phyloP scores from a whole-genome alignment of 1,284 basidiomycete genomes.

The Ganoderma meredithae region DNA sequence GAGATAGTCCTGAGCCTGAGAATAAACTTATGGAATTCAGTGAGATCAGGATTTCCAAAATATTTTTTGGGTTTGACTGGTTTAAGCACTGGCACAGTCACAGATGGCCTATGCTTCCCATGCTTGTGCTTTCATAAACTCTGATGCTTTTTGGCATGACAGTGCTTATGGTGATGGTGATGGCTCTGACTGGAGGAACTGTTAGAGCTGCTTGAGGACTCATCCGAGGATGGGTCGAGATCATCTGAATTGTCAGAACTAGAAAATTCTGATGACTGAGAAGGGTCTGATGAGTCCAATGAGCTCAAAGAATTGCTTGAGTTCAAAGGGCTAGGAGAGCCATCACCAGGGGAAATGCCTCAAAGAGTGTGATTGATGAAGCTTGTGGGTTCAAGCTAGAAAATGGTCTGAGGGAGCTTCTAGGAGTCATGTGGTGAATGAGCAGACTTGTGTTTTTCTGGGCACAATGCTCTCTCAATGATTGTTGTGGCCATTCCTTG shows the following conservation, averaged over 20 bases:
- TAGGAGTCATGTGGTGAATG: too few species aligned
- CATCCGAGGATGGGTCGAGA: too few species aligned
- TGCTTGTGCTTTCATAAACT: not conserved
- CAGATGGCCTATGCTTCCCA: not conserved
- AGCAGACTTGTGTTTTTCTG: too few species aligned
- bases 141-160: not conserved
- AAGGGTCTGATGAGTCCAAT: not conserved
- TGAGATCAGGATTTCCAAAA: slow-evolving; percentile 22
- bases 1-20: slow-evolving; percentile 21
- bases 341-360: too few species aligned
- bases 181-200: too few species aligned
- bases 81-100: slow-evolving; percentile 11
- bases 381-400: slow-evolving; percentile 28
- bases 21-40: slow-evolving; percentile 33
- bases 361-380: slow-evolving; percentile 22
- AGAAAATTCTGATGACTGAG: too few species aligned
- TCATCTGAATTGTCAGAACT: too few species aligned
- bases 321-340: not conserved
- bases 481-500: too few species aligned
- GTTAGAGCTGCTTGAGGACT: too few species aligned
- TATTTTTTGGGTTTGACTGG: slow-evolving; percentile 29
- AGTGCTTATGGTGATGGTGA: too few species aligned
- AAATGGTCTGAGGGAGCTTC: not conserved
- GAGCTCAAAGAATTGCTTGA: not conserved
- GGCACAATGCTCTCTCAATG: too few species aligned